Evolutionary conservation across 2,329 filamentous ascomycete species (phyloP).

Genomic region (Aspergillus sojae): DNA sequence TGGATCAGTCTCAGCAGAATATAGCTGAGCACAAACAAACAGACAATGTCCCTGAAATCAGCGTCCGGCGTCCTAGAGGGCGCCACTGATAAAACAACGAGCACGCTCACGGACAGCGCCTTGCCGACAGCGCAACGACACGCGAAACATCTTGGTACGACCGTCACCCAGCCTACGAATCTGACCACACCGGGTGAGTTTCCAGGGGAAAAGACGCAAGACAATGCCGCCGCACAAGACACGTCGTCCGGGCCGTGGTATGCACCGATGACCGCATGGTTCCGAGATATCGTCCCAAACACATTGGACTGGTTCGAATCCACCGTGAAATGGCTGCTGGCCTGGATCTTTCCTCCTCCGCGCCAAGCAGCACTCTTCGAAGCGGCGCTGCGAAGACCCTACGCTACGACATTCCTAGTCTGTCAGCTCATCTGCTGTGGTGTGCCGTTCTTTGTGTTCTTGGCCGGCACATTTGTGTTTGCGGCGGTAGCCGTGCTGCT

Average conservation of each 20-base stretch:
- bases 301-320: neutral
- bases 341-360: neutral
- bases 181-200: neutral
- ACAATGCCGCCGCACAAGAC: neutral
- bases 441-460: conserved; percentile 36
- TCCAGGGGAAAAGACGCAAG: neutral
- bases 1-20: neutral
- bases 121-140: neutral
- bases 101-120: neutral
- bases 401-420: neutral
- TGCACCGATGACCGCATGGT: neutral
- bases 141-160: neutral
- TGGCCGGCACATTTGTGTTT: conserved; percentile 36
- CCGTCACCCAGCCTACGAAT: neutral
- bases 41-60: neutral
- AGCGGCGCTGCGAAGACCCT: neutral
- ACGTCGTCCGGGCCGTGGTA: neutral
- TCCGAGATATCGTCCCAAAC: neutral
- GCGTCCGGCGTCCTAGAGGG: neutral
- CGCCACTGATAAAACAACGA: neutral
- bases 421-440: conserved; percentile 36
- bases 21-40: neutral
- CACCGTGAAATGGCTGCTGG: neutral
- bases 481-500: conserved; percentile 34
- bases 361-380: neutral